Base-by-base conservation (phyloP, 257 asterid genomes). In the Leonotis leonurus region DNA sequence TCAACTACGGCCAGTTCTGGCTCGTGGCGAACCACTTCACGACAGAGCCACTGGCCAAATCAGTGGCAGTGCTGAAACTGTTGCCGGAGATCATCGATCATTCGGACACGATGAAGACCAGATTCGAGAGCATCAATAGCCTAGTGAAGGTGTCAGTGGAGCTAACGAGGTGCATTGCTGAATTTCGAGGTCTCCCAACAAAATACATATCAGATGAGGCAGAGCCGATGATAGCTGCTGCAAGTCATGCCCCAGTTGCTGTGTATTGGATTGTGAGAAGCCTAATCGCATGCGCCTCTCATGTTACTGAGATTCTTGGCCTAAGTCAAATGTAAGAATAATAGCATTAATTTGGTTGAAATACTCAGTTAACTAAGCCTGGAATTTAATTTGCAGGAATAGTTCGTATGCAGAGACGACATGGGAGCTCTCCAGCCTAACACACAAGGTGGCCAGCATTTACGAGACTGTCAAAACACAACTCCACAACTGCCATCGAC, bases 1-100 rank as follows among this genome's bases (percentile, higher is more conserved):
- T 80, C 6, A 77, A 73, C 78, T 87, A 81, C 44, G 97, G 87
- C 37, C 93, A 87, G 46, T 85, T 85, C 73, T 87, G 96, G 97
- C 90, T 87, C 12, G 63, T 83, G 30, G 82, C 87, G 1, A 74
- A 76, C 51, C 77, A 64, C 25, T 81, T 81, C 56, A 51, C 78
- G 4, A 45, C 76, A 11, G 77, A 87, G 72, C 87, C 85, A 0
- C 88, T 90, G 0, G 97, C 96, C 30, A 83, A 75, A 54, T 78
- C 93, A 1, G 67, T 90, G 9, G 83, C 83, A 3, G 26, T 80
- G 45, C 83, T 90, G 27, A 83, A 76, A 78, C 93, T 73, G 40
- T 33, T 87, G 4, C 90, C 96, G 1, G 83, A 85, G 52, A 71
- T 77, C 56, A 35, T 80, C 16, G 90, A 80, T 35, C 84, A 62